Evolutionary conservation across 2,329 filamentous ascomycete species (phyloP).

Genomic region (Macrophomina tecta): DNA sequence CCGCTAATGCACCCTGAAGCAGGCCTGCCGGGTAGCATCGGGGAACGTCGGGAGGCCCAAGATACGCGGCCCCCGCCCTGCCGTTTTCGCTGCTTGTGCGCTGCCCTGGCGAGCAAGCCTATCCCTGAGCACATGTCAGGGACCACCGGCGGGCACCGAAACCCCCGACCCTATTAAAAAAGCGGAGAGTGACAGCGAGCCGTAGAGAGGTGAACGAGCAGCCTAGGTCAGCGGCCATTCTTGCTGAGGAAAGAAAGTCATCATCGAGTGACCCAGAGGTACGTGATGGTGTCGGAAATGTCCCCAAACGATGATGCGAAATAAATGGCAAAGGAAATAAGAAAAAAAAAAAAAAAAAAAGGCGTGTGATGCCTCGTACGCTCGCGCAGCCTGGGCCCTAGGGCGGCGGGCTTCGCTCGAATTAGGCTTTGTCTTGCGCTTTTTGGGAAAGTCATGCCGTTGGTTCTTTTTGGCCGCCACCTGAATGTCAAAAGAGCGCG

Average conservation of each 20-base stretch:
- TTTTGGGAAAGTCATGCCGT: constrained; percentile 19
- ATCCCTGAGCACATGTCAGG: constrained; percentile 17
- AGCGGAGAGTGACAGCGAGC: not conserved
- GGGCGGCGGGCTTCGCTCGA: constrained; percentile 11
- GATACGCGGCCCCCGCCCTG: constrained; percentile 21
- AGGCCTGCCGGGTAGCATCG: constrained; percentile 15
- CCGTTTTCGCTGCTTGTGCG: constrained; percentile 10
- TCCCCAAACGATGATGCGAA: constrained; percentile 1
- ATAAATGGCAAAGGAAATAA: not conserved
- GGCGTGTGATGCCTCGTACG: constrained; percentile 4
- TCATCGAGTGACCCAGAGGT: not conserved
- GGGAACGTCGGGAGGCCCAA: constrained; percentile 23
- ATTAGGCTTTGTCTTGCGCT: constrained; percentile 5
- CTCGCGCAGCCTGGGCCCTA: not conserved
- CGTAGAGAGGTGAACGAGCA: not conserved
- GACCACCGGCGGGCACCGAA: constrained; percentile 19
- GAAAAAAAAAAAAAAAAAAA: not conserved
- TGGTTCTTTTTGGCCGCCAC: constrained; percentile 9
- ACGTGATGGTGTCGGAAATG: constrained; percentile 1
- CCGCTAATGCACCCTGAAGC: not conserved
- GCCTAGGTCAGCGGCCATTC: not conserved
- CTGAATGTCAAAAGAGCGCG: not conserved
- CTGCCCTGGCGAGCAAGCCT: constrained; percentile 2
- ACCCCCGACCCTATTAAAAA: not conserved
- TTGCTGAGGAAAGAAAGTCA: not conserved